phyloP scores from a whole-genome alignment of 345 rosid species.

The Brassica nigra region DNA sequence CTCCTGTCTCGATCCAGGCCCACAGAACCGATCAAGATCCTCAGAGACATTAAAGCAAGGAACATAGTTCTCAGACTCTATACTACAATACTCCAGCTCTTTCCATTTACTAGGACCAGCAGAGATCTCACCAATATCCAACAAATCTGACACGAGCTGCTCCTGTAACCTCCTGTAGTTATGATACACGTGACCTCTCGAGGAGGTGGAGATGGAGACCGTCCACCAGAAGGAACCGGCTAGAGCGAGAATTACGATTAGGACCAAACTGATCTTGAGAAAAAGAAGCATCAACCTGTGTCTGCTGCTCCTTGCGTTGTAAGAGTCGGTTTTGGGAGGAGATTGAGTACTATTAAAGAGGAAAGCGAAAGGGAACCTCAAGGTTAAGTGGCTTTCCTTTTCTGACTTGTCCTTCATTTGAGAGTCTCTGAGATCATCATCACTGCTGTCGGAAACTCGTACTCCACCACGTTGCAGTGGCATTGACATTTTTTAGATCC shows the following conservation, averaged over 20 bases:
- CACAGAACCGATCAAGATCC: constrained; percentile 71
- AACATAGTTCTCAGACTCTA: constrained; percentile 69
- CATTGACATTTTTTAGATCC: constrained; percentile 44
- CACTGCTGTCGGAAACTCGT: constrained; percentile 63
- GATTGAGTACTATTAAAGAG: constrained; percentile 48
- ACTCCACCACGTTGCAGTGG: constrained; percentile 69
- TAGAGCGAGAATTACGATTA: constrained; percentile 66
- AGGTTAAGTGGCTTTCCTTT: constrained; percentile 41
- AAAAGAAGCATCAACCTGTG: constrained; percentile 59
- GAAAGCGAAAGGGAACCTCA: constrained; percentile 62
- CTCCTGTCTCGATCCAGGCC: constrained; percentile 50
- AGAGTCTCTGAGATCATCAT: constrained; percentile 75
- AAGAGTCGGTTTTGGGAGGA: constrained; percentile 66
- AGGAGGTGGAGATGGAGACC: constrained; percentile 62
- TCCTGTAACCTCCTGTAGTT: constrained; percentile 85
- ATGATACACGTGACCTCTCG: constrained; percentile 75
- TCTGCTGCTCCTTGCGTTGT: constrained; percentile 59
- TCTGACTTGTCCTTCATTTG: constrained; percentile 72
- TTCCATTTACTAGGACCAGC: constrained; percentile 70
- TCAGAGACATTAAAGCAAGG: constrained; percentile 85
- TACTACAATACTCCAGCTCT: constrained; percentile 74
- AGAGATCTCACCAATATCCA: constrained; percentile 91
- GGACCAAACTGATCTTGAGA: constrained; percentile 72
- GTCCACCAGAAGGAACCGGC: constrained; percentile 97
- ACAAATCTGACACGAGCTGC: constrained; percentile 82